Base-by-base conservation (phyloP, 2,329 filamentous ascomycete genomes). In the Fusarium begoniae region DNA sequence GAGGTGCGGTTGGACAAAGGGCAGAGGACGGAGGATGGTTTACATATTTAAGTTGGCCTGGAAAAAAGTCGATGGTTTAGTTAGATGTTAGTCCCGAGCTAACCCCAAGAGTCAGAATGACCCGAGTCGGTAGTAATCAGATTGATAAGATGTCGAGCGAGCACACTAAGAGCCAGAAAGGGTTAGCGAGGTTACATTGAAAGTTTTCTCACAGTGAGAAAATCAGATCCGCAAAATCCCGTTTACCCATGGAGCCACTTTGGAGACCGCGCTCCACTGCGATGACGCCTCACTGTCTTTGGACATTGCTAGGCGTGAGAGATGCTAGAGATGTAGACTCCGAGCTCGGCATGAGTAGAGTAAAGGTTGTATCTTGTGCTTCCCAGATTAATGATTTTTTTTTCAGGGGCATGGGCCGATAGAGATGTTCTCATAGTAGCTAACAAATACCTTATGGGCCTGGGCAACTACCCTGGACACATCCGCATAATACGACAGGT, bases 91-190 rank as follows among this genome's bases (percentile, higher is more conserved):
- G 10, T n/a, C 13, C 26, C 17, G 24, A 40, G 24, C 51, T 30
- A 30, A n/a, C 35, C 51, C 15, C 24, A 30, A 38, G 40, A n/a
- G 18, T 54, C 51, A 40, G 51, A 30, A 20, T 40, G 24, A 4
- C 13, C 4, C 2, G 32, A 32, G 13, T 32, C 32, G 2, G 37
- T 18, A 8, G 8, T 30, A 13, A 41, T 55, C 37, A 55, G 51
- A 55, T 55, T 40, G 51, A 55, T 55, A 55, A 55, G 37, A 55
- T 55, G 37, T n/a, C 2, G 7, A 10, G 10, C 12, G 18, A 40
- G 1, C 20, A 4, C 1, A 0, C 14, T 17, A 17, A 17, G 0
- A 10, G 32, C 32, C 9, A 17, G 3, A n/a, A 41, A 12, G 13
- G 13, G 9, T 41, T 30, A 55, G 20, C 8, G 37, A 41, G 24